These are phyloP conservation scores for Trifolium fragiferum DNA, from an alignment of 306 rosid species.

Conservation along the genomic window DNA sequence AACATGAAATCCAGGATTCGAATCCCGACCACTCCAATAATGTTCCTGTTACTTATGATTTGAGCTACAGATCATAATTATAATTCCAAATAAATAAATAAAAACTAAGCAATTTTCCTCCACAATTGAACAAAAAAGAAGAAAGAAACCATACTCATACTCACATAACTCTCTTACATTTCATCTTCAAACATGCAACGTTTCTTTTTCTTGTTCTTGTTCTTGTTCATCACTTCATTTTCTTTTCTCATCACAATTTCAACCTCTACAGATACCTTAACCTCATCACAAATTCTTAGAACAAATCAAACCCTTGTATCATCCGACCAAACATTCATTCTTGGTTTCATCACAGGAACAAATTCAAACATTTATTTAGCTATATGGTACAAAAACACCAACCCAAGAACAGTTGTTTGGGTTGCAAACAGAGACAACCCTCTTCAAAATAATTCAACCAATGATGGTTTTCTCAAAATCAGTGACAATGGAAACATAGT, in stretches of 20 bases:
- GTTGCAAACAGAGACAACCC: background rate
- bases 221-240: conserved; percentile 34
- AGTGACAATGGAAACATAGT: conserved; percentile 48
- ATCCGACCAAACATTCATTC: conserved; percentile 45
- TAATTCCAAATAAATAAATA: too few species aligned
- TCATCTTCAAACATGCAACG: conserved; percentile 45
- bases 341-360: conserved; percentile 53
- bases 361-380: conserved; percentile 56
- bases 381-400: conserved; percentile 3
- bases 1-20: too few species aligned
- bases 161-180: too few species aligned
- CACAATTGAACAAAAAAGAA: too few species aligned
- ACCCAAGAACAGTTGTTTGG: background rate
- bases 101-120: too few species aligned
- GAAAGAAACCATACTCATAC: background rate
- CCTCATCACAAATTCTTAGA: conserved; percentile 50
- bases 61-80: too few species aligned
- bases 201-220: conserved; percentile 21
- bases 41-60: too few species aligned
- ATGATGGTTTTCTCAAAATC: conserved; percentile 46
- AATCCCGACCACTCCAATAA: too few species aligned
- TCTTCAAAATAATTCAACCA: background rate
- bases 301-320: conserved; percentile 61
- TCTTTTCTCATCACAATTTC: conserved; percentile 27
- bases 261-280: conserved; percentile 48